These are phyloP conservation scores for Pleurotus sapidus DNA, from an alignment of 768 basidiomycete genomes.

Conservation along the genomic window DNA sequence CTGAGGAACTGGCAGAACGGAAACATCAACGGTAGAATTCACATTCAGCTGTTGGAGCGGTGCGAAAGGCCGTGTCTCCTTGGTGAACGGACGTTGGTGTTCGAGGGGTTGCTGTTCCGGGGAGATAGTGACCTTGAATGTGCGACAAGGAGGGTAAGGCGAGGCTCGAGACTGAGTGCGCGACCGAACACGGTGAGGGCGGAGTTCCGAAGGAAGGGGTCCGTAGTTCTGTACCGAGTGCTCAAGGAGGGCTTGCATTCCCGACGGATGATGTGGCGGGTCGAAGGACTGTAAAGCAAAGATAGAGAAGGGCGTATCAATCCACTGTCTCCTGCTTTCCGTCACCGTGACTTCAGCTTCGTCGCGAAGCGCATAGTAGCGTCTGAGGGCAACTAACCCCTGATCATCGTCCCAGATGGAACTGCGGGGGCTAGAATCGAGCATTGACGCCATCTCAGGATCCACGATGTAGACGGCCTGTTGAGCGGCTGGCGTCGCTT, in stretches of 20 bases:
- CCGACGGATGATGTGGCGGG: constrained; percentile 60
- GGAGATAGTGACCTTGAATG: constrained; percentile 42
- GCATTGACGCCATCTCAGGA: constrained; percentile 45
- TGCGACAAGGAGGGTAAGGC: constrained; percentile 61
- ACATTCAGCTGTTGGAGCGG: constrained; percentile 42
- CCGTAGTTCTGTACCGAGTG: constrained; percentile 71
- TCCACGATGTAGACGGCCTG: constrained; percentile 57
- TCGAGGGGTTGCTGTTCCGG: constrained; percentile 35
- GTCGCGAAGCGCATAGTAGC: constrained; percentile 65
- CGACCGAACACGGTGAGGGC: constrained; percentile 58
- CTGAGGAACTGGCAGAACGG: constrained; percentile 31
- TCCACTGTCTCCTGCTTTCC: constrained; percentile 66
- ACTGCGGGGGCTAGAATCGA: constrained; percentile 33
- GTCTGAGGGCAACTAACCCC: constrained; percentile 62
- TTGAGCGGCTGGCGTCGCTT: constrained; percentile 30
- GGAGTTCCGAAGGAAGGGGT: constrained; percentile 71
- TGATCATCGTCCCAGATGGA: constrained; percentile 65
- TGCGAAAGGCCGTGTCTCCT: constrained; percentile 15
- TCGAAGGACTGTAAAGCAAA: constrained; percentile 73
- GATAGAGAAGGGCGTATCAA: constrained; percentile 71
- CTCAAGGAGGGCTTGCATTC: constrained; percentile 71
- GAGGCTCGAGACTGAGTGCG: constrained; percentile 70
- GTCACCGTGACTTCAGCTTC: constrained; percentile 65
- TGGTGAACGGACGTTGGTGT: constrained; percentile 14
- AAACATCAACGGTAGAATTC: constrained; percentile 37